phyloP scores from a whole-genome alignment of 1,284 basidiomycete genomes.

The Cryptococcus floricola region DNA sequence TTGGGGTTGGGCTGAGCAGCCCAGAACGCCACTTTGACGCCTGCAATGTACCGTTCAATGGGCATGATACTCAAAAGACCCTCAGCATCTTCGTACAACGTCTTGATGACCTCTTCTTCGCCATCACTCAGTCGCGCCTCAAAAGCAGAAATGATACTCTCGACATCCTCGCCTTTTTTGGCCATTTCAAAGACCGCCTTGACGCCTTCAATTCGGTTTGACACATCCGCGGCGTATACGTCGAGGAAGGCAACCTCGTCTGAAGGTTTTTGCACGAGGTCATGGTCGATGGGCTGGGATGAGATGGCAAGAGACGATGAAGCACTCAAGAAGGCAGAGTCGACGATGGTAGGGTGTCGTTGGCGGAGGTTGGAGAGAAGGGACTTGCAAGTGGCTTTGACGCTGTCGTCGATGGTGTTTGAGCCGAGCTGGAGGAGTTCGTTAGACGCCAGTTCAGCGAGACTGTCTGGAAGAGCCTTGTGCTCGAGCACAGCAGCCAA shows the following conservation, averaged over 20 bases:
- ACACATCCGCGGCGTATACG: slow-evolving; percentile 46
- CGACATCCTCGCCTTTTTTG: slow-evolving; percentile 22
- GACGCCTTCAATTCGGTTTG: slow-evolving; percentile 46
- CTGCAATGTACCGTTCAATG: slow-evolving; percentile 52
- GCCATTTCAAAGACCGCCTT: slow-evolving; percentile 34
- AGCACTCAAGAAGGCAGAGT: slow-evolving; percentile 25
- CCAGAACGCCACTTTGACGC: slow-evolving; percentile 54
- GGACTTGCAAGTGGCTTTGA: slow-evolving; percentile 21
- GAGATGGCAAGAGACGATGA: slow-evolving; percentile 10
- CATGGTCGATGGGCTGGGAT: slow-evolving; percentile 10
- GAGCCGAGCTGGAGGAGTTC: slow-evolving; percentile 25
- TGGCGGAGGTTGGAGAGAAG: slow-evolving; percentile 38
- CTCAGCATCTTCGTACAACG: slow-evolving; percentile 59
- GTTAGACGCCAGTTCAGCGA: slow-evolving; percentile 26
- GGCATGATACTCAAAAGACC: slow-evolving; percentile 54
- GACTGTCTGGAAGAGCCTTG: slow-evolving; percentile 20
- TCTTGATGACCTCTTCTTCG: slow-evolving; percentile 59
- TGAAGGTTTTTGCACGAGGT: slow-evolving; percentile 14
- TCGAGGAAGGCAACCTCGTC: slow-evolving; percentile 40
- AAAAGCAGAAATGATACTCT: slow-evolving; percentile 34
- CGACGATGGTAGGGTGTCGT: slow-evolving; percentile 40
- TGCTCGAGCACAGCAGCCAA: slow-evolving; percentile 29
- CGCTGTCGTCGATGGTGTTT: slow-evolving; percentile 10
- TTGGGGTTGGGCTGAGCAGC: slow-evolving; percentile 38
- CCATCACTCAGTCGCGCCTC: slow-evolving; percentile 65